phyloP scores from a whole-genome alignment of 495 filamentous ascomycete species.

The Xylaria curta region DNA sequence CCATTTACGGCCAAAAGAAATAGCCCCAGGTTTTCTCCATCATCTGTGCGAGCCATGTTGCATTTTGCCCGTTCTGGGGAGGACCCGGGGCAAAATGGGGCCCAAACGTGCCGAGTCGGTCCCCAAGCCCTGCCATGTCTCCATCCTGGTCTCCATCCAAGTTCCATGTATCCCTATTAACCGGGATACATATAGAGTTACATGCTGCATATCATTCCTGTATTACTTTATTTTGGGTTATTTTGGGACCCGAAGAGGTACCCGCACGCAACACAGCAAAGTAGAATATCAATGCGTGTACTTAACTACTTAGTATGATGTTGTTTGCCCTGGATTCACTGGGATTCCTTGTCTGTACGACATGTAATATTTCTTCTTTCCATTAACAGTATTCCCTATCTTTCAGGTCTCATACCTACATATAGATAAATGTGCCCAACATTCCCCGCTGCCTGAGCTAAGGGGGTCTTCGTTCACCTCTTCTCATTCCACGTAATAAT shows the following conservation, averaged over 20 bases:
- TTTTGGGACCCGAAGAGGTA: neutral
- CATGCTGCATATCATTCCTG: neutral
- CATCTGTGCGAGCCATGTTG: neutral
- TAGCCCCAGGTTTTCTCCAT: conserved; percentile 29
- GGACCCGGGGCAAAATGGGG: conserved; percentile 24
- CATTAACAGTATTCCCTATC: neutral
- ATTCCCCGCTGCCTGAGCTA: conserved; percentile 22
- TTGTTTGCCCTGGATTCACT: conserved; percentile 10
- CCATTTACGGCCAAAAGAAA: conserved; percentile 22
- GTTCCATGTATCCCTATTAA: neutral
- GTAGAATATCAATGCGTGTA: conserved; percentile 1
- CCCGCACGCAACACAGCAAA: neutral
- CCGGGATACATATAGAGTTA: neutral
- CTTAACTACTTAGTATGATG: neutral
- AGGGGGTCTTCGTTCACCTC: neutral
- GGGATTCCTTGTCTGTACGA: conserved; percentile 18
- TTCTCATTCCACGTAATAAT: neutral
- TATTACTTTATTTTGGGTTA: neutral
- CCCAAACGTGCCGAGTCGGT: conserved; percentile 17
- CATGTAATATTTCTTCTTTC: conserved; percentile 15
- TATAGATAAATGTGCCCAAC: conserved; percentile 15
- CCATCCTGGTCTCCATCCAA: neutral
- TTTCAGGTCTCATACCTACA: neutral
- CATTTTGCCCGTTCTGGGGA: conserved; percentile 23
- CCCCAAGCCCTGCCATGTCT: conserved; percentile 11